Base-by-base conservation (phyloP, 768 basidiomycete species). In the Amanita inopinata region DNA sequence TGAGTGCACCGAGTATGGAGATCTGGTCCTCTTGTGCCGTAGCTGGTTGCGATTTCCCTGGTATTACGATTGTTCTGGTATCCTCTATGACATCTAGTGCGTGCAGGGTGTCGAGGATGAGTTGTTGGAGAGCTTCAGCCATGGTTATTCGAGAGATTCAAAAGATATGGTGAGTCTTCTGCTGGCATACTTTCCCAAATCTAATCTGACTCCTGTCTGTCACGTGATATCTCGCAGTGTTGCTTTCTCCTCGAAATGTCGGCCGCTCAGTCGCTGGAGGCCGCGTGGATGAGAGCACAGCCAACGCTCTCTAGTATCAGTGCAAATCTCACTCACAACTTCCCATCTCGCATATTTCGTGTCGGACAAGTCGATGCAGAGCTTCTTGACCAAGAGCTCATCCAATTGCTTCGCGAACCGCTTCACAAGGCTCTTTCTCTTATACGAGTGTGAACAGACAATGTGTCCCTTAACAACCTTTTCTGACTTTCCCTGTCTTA, bases 281-380 rank as follows among this genome's bases (percentile, higher is more conserved):
- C 73, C 28, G 73, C 76, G 10, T 89, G 86, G 79, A 66, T 70
- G 33, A 55, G 59, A 46, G 79, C 80, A 3, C 75, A 80, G 47
- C 71, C 76, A 20, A 61, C 54, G 7, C 64, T 90, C 5, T 51
- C 65, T 17, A 59, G 65, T 8, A 70, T 83, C 30, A 64, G 69
- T 38, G 57, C 62, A 20, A 59, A 64, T 9, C 50, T 79, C 17
- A 52, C 51, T 15, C 46, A 60, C 4, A 41, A 55, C n/a, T 59
- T 65, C 18, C 42, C 48, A 35, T 56, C 69, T 19, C 71, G 81
- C n/a, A 63, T 81, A 22, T 66, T 78, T 18, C 84, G 92, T 33
- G 90, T 98, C 36, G 84, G 86, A 5, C 88, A 94, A 60, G 76
- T 97, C 40, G 94, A 98, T 59, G 79, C 93, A 2, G 83, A 90